Evolutionary conservation across 2,329 filamentous ascomycete species (phyloP), one percentile per base, ranked within the genome.

Genomic region (Zarea fungicola): DNA sequence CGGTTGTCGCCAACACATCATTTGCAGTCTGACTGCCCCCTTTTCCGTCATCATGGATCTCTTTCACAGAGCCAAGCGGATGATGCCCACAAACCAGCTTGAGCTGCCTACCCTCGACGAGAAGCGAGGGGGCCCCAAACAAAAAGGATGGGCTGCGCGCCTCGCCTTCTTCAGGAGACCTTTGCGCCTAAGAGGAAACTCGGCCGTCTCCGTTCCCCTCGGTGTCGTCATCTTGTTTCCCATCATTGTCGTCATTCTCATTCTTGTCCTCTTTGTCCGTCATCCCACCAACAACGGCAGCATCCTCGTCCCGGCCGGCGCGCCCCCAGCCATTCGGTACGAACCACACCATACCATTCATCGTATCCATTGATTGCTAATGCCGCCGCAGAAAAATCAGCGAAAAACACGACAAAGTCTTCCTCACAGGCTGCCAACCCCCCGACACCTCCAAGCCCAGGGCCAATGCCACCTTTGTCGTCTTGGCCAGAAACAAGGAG

Each of bases 331-430:
- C 42, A 95, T 96, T 70, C 84, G 91, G 90, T 95, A 80, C 52
- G 81, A 14, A 16, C 26, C 22, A 8, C 22, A 10, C 4, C 7
- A 18, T 29, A 8, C 7, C 43, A n/a, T 11, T 50, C 37, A n/a
- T 28, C 25, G 29, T 10, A 31, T 10, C 19, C 14, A 5, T 18
- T 19, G n/a, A n/a, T n/a, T 19, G 10, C 42, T 42, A 28, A 42
- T 32, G 19, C 2, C 18, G n/a, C 31, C 56, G 61, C 63, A 96
- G 91, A 59, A 92, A 90, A 81, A 99, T 99, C 60, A 96, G 87
- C 71, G 93, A 97, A 71, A 88, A 95, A 62, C 83, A 97, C 69
- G 93, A 99, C 71, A 96, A 95, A 70, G 90, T 96, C 44, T 99
- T 99, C 62, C 87, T 90, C 43, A 87, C 84, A 31, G 93, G 93